Evolutionary conservation across 73 alveolate genomes (phyloP).

Genomic region (Paramecium sonneborni): DNA sequence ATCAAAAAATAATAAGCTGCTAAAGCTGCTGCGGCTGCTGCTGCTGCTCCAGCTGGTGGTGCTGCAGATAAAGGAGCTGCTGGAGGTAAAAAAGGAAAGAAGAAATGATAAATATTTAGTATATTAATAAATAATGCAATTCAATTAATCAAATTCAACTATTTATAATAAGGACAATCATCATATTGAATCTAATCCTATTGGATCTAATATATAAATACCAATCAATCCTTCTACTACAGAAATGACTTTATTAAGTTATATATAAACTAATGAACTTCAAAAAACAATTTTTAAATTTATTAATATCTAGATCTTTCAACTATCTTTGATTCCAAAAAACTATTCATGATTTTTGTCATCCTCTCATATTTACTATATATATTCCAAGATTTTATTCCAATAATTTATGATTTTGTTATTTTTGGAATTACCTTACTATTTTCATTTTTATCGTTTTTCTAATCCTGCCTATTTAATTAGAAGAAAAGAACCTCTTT

Average conservation of each 20-base stretch:
- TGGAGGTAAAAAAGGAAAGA: slow-evolving; percentile 62
- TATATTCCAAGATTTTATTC: not conserved
- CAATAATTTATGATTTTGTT: not conserved
- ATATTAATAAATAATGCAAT: not conserved
- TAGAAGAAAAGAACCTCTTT: slow-evolving; percentile 57
- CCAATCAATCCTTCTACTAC: not conserved
- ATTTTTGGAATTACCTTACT: not conserved
- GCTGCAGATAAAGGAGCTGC: slow-evolving; percentile 61
- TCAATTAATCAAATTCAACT: not conserved
- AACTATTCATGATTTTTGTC: slow-evolving; percentile 47
- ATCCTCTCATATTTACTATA: not conserved
- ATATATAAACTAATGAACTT: not conserved
- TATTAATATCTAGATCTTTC: not conserved
- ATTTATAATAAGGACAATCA: not conserved
- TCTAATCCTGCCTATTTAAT: slow-evolving; percentile 76
- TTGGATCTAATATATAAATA: not conserved
- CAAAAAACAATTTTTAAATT: not conserved
- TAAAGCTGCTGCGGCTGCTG: slow-evolving; percentile 58
- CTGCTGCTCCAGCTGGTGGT: slow-evolving; percentile 52
- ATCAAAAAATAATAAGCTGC: slow-evolving; percentile 51
- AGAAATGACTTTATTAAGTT: not conserved
- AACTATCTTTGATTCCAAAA: slow-evolving; percentile 39
- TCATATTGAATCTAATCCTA: not conserved
- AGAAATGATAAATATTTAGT: slow-evolving; percentile 48
- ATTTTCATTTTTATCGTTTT: slow-evolving; percentile 40